Evolutionary conservation across 2,329 filamentous ascomycete species (phyloP).

Genomic region (Camillea tinctor): DNA sequence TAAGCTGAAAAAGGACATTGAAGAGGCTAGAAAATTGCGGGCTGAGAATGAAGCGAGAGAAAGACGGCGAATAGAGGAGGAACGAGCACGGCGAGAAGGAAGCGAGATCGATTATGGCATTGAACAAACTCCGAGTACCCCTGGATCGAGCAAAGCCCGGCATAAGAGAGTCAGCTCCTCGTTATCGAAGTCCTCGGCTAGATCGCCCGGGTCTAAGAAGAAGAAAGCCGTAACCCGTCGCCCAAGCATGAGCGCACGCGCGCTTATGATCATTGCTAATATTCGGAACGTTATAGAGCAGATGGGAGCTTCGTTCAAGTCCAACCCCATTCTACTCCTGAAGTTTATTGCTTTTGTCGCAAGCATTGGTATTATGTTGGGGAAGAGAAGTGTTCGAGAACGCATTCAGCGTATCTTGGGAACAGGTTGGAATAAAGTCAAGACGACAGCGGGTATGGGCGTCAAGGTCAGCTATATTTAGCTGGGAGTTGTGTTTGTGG

Average conservation of each 20-base stretch:
- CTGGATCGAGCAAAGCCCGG: slow-evolving; percentile 36
- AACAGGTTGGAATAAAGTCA: slow-evolving; percentile 76
- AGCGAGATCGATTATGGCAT: slow-evolving; percentile 70
- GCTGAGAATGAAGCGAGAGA: slow-evolving; percentile 60
- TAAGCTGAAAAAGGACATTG: slow-evolving; percentile 53
- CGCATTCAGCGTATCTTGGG: slow-evolving; percentile 67
- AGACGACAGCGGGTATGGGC: slow-evolving; percentile 87
- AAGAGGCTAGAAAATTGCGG: slow-evolving; percentile 54
- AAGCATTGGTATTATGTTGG: slow-evolving; percentile 74
- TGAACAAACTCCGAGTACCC: slow-evolving; percentile 49
- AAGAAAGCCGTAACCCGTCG: slow-evolving; percentile 34
- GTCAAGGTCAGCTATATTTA: slow-evolving; percentile 97
- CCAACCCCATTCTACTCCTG: slow-evolving; percentile 57
- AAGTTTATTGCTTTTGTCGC: slow-evolving; percentile 75
- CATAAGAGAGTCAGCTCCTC: slow-evolving; percentile 32
- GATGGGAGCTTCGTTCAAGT: slow-evolving; percentile 48
- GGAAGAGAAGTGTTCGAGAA: slow-evolving; percentile 72
- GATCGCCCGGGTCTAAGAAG: slow-evolving; percentile 32
- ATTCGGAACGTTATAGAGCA: slow-evolving; percentile 51
- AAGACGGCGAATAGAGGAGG: slow-evolving; percentile 51
- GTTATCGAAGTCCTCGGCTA: slow-evolving; percentile 30
- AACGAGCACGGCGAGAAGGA: slow-evolving; percentile 47
- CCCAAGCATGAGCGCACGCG: slow-evolving; percentile 46
- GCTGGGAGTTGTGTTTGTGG: slow-evolving; percentile 23
- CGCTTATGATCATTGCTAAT: slow-evolving; percentile 52